These are phyloP conservation scores for Cryomyces antarcticus DNA, from an alignment of 495 filamentous ascomycete genomes.

Conservation along the genomic window DNA sequence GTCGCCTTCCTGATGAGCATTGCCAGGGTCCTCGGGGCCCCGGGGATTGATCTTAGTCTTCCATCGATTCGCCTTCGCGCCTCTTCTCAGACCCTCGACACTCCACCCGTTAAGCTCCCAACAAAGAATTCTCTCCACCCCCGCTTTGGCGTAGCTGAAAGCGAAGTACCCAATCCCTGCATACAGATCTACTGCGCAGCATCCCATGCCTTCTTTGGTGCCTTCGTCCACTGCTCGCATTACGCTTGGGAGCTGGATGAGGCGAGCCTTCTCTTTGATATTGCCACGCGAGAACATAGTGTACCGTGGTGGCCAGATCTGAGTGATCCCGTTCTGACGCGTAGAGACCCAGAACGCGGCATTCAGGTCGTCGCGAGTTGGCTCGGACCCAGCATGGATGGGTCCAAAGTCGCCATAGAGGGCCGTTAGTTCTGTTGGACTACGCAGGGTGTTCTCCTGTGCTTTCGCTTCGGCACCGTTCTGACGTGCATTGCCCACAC, in stretches of 20 bases:
- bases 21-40: too few relatives aligned
- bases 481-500: conserved; percentile 4
- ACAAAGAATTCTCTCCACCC: conserved; percentile 47
- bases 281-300: conserved; percentile 90
- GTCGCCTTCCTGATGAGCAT: conserved; percentile 15
- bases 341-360: conserved; percentile 54
- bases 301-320: conserved; percentile 69
- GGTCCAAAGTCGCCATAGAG: conserved; percentile 51
- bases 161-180: conserved; percentile 87
- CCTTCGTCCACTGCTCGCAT: conserved; percentile 10
- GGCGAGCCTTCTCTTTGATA: conserved; percentile 64
- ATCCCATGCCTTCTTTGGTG: conserved; percentile 10
- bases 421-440: conserved; percentile 38
- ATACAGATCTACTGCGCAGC: conserved; percentile 61
- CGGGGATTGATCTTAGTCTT: conserved; percentile 19
- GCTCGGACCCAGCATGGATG: conserved; percentile 10
- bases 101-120: conserved; percentile 87
- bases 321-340: conserved; percentile 58
- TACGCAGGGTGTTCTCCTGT: conserved; percentile 43
- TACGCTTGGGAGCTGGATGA: conserved; percentile 31
- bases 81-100: conserved; percentile 57
- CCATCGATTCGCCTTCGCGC: conserved; percentile 50
- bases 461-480: conserved; percentile 1
- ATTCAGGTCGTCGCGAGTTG: conserved; percentile 28
- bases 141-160: conserved; percentile 56